Conservation (phyloP, 2,329 filamentous ascomycete species). For the Leptosphaerulina australis region DNA sequence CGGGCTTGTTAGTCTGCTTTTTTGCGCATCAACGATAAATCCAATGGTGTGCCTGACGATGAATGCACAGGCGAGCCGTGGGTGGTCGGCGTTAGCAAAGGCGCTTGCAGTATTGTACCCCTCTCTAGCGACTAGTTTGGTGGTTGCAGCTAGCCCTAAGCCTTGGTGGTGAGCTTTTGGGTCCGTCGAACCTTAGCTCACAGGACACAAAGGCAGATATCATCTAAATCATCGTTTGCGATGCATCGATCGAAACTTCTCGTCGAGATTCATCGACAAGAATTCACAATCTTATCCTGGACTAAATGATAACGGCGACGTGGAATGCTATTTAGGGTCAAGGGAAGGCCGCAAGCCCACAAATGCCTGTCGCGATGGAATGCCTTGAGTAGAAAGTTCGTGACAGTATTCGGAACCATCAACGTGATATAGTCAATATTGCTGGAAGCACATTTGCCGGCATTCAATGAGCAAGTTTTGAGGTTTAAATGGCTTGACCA, state of each 20-base stretch:
- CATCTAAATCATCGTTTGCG: too few species aligned
- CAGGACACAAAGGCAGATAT: too few species aligned
- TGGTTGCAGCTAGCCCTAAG: background rate
- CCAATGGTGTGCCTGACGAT: slow-evolving; percentile 10
- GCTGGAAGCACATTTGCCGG: background rate
- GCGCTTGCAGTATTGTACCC: background rate
- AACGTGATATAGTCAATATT: background rate
- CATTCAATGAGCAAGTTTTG: background rate
- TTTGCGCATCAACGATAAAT: background rate
- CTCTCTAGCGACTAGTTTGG: background rate
- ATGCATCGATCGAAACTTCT: too few species aligned
- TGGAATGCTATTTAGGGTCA: background rate
- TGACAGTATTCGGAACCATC: background rate
- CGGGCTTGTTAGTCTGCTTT: background rate
- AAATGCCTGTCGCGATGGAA: background rate
- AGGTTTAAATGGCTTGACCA: slow-evolving; percentile 6
- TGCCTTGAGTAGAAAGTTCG: background rate
- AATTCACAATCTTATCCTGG: background rate
- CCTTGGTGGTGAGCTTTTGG: background rate
- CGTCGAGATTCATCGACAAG: background rate
- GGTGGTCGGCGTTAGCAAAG: background rate
- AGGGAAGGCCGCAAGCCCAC: background rate
- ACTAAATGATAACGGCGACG: background rate
- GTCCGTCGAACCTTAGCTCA: background rate
- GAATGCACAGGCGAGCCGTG: background rate